phyloP scores from a whole-genome alignment of 495 filamentous ascomycete species.

The Neurospora sp. region DNA sequence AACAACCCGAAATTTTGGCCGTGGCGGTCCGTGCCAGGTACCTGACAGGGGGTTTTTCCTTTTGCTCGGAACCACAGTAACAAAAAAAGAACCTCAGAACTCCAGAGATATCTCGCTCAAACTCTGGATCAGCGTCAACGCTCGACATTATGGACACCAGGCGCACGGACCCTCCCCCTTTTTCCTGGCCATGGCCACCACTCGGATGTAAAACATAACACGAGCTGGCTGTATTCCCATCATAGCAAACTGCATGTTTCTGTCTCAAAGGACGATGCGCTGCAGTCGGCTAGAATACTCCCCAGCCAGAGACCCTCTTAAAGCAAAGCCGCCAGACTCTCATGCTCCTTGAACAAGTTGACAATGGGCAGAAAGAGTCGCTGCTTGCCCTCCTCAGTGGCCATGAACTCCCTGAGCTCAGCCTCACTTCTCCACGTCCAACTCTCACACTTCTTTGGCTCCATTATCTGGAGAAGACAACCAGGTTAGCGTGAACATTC shows the following conservation, averaged over 20 bases:
- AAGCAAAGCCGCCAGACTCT: background rate
- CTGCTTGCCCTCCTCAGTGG: constrained; percentile 17
- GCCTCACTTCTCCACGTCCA: constrained; percentile 55
- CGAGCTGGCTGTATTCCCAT: background rate
- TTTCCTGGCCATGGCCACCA: background rate
- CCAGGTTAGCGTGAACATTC: background rate
- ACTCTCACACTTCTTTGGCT: constrained; percentile 55
- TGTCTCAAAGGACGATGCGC: background rate
- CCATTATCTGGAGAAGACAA: constrained; percentile 26
- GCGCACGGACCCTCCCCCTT: background rate
- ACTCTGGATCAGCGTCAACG: background rate
- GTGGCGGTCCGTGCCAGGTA: too few species aligned
- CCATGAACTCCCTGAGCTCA: constrained; percentile 22
- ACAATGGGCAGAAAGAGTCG: constrained; percentile 47
- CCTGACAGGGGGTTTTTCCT: too few species aligned
- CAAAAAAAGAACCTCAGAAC: background rate
- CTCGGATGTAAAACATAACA: background rate
- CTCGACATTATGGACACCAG: background rate
- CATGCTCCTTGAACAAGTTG: constrained; percentile 42
- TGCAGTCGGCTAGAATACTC: background rate
- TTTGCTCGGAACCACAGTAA: background rate
- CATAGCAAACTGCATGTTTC: background rate
- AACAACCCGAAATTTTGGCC: too few species aligned
- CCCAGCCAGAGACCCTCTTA: too few species aligned
- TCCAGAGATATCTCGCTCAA: background rate